These are phyloP conservation scores for Bipolaris oryzae DNA, from an alignment of 2,329 filamentous ascomycete genomes.

Conservation along the genomic window DNA sequence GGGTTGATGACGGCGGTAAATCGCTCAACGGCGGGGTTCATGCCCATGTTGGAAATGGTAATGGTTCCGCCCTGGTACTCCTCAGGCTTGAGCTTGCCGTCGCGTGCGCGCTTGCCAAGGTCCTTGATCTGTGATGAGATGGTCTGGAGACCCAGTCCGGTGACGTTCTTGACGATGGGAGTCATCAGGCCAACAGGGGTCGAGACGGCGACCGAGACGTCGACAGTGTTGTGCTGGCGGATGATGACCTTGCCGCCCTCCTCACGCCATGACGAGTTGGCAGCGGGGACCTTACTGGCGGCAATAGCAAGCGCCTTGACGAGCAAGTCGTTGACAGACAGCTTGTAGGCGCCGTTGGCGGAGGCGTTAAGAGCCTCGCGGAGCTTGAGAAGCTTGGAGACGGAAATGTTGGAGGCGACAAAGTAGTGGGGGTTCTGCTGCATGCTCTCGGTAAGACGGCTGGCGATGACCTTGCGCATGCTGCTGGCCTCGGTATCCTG, in stretches of 20 bases:
- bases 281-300: slow-evolving; percentile 89
- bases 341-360: slow-evolving; percentile 93
- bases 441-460: slow-evolving; percentile 84
- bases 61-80: slow-evolving; percentile 99
- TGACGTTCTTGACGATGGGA: slow-evolving; percentile 90
- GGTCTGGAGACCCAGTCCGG: slow-evolving; percentile 81
- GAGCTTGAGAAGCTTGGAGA: slow-evolving; percentile 94
- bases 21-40: slow-evolving; percentile 94
- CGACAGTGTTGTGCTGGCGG: slow-evolving; percentile 89
- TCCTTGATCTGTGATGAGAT: slow-evolving; percentile 94
- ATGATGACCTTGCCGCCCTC: slow-evolving; percentile 78
- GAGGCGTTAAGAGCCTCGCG: slow-evolving; percentile 89
- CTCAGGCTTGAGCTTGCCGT: slow-evolving; percentile 98
- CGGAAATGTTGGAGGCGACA: slow-evolving; percentile 87
- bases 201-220: slow-evolving; percentile 94
- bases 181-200: slow-evolving; percentile 96
- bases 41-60: slow-evolving; percentile 99
- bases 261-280: slow-evolving; percentile 91
- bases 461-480: slow-evolving; percentile 99
- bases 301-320: slow-evolving; percentile 94
- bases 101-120: slow-evolving; percentile 92
- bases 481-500: slow-evolving; percentile 83
- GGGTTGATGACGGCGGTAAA: slow-evolving; percentile 99
- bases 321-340: slow-evolving; percentile 99
- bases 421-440: slow-evolving; percentile 98